Conservation (phyloP, 805 yeast genomes). For the Danielozyma ontarioensis region DNA sequence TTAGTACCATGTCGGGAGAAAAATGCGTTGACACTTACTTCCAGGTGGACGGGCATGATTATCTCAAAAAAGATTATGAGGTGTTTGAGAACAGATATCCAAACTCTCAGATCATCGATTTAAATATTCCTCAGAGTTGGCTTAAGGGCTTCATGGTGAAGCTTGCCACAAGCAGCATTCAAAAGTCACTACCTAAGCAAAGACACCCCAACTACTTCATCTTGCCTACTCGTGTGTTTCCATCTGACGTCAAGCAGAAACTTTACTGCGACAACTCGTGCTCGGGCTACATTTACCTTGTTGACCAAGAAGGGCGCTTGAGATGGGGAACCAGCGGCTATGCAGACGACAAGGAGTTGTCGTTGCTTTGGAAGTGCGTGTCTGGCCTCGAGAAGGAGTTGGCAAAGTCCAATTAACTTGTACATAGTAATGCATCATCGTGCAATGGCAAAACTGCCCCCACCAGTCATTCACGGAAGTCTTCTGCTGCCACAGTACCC, state of each 20-base stretch:
- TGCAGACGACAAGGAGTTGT: slow-evolving; percentile 62
- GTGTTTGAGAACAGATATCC: slow-evolving; percentile 41
- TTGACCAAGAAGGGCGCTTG: slow-evolving; percentile 69
- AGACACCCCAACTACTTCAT: slow-evolving; percentile 59
- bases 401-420: not conserved
- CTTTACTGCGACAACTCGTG: slow-evolving; percentile 68
- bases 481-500: too few species aligned
- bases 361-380: slow-evolving; percentile 61
- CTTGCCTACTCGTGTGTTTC: slow-evolving; percentile 54
- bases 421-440: not conserved
- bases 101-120: slow-evolving; percentile 65
- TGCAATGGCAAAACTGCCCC: too few species aligned
- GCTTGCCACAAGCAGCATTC: slow-evolving; percentile 39
- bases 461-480: too few species aligned
- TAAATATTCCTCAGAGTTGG: slow-evolving; percentile 70
- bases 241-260: slow-evolving; percentile 51
- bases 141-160: slow-evolving; percentile 58
- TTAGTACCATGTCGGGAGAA: slow-evolving; percentile 66
- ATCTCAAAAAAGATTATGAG: slow-evolving; percentile 30
- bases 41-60: slow-evolving; percentile 36
- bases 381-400: slow-evolving; percentile 51
- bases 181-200: slow-evolving; percentile 38
- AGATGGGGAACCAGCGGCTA: slow-evolving; percentile 92
- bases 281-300: slow-evolving; percentile 76
- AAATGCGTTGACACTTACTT: slow-evolving; percentile 61